Conservation (phyloP, 352 stramenopile species). For the Stramenopiles sp. region DNA sequence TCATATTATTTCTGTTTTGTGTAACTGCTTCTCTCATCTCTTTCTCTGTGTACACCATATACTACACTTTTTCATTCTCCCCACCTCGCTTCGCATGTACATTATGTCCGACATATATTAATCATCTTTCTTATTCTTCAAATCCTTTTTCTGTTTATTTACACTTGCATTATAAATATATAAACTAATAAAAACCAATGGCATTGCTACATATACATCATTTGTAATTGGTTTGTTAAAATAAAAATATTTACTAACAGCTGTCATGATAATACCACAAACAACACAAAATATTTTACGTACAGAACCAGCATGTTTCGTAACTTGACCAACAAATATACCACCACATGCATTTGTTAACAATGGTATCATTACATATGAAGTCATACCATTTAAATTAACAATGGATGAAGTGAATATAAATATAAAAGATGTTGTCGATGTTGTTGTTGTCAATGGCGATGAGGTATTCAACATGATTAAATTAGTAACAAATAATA, state of each 20-base stretch:
- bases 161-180: not conserved
- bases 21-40: too few species aligned
- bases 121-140: not conserved
- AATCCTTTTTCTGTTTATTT: not conserved
- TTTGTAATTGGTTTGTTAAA: constrained; percentile 12
- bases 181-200: not conserved
- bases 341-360: constrained; percentile 49
- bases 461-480: constrained; percentile 37
- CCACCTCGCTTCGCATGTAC: too few species aligned
- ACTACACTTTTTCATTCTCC: too few species aligned
- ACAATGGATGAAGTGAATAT: constrained; percentile 14
- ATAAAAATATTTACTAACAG: constrained; percentile 42
- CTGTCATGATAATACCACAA: constrained; percentile 57
- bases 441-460: constrained; percentile 24
- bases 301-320: constrained; percentile 63
- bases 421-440: constrained; percentile 21
- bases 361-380: constrained; percentile 46
- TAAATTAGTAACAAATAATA: constrained; percentile 35
- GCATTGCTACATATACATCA: not conserved
- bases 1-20: too few species aligned
- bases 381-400: constrained; percentile 43
- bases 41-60: too few species aligned
- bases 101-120: too few species aligned
- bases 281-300: constrained; percentile 65
- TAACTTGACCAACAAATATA: constrained; percentile 55